A percentile compares a stretch with the other conserved stretches of the same genome.
These are phyloP conservation scores for Lotus japonicus DNA, from an alignment of 306 rosid genomes.

Conservation along the genomic window DNA sequence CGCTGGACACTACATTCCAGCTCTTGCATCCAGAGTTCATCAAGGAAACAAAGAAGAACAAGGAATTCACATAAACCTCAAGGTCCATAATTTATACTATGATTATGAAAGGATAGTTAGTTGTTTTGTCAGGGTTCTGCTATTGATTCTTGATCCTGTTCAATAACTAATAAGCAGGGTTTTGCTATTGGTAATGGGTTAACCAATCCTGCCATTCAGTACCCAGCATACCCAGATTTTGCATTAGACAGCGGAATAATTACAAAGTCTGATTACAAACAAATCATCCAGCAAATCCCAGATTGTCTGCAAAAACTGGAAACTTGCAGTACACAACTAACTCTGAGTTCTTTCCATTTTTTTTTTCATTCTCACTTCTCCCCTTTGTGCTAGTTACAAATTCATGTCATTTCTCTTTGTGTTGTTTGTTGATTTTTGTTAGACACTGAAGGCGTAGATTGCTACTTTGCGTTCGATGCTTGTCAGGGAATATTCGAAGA, in stretches of 20 bases:
- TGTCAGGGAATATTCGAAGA: slow-evolving; percentile 37
- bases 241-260: slow-evolving; percentile 61
- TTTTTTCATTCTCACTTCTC: background rate
- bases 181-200: slow-evolving; percentile 85
- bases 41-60: slow-evolving; percentile 61
- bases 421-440: background rate
- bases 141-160: background rate
- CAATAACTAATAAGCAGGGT: slow-evolving; percentile 58
- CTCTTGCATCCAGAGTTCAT: slow-evolving; percentile 69
- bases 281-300: slow-evolving; percentile 43
- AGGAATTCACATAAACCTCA: slow-evolving; percentile 63
- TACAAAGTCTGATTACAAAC: slow-evolving; percentile 24
- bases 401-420: background rate
- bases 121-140: background rate
- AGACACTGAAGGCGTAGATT: slow-evolving; percentile 58
- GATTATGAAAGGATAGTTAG: background rate
- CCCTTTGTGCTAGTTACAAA: too few relatives aligned
- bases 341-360: background rate
- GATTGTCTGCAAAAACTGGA: slow-evolving; percentile 33
- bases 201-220: slow-evolving; percentile 71
- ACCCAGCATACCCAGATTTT: slow-evolving; percentile 64
- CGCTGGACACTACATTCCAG: slow-evolving; percentile 94
- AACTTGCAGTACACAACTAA: slow-evolving; percentile 38
- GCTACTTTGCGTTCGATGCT: slow-evolving; percentile 20
- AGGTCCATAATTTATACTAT: slow-evolving; percentile 44